A percentile compares a stretch with the other conserved stretches of the same genome.
These are phyloP conservation scores for Gamarada debralockiae DNA, from an alignment of 495 filamentous ascomycete species.

Conservation along the genomic window DNA sequence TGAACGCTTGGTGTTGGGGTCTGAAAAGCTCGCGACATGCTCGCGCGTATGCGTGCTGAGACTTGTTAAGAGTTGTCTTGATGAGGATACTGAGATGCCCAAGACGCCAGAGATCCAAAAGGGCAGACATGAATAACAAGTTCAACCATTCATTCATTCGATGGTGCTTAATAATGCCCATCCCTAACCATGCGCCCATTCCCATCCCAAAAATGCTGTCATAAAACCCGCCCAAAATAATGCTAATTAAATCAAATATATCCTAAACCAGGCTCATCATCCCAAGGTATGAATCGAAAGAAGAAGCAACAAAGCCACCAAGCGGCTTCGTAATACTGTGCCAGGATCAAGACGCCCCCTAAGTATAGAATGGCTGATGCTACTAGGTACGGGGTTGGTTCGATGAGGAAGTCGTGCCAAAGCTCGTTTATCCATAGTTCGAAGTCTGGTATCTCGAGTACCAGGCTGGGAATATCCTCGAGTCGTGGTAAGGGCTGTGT, in stretches of 20 bases:
- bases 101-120: too few relatives aligned
- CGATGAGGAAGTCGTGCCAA: constrained; percentile 19
- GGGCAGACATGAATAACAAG: too few relatives aligned
- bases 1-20: too few relatives aligned
- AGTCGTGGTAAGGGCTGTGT: too few relatives aligned
- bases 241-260: background rate
- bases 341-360: constrained; percentile 11
- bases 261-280: constrained; percentile 14
- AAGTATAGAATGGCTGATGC: constrained; percentile 17
- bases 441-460: constrained; percentile 12
- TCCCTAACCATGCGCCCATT: background rate
- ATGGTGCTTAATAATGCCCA: too few relatives aligned
- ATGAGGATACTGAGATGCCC: too few relatives aligned
- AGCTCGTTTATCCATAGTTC: constrained; percentile 17
- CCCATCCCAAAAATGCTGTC: background rate
- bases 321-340: constrained; percentile 11
- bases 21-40: too few relatives aligned
- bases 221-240: background rate
- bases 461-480: background rate
- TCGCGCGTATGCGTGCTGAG: too few relatives aligned
- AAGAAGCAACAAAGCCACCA: constrained; percentile 10
- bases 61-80: too few relatives aligned
- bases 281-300: constrained; percentile 13
- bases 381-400: constrained; percentile 22
- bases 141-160: too few relatives aligned